Evolutionary conservation across 2,329 filamentous ascomycete species (phyloP).

Genomic region (Aureobasidium mangrovei): DNA sequence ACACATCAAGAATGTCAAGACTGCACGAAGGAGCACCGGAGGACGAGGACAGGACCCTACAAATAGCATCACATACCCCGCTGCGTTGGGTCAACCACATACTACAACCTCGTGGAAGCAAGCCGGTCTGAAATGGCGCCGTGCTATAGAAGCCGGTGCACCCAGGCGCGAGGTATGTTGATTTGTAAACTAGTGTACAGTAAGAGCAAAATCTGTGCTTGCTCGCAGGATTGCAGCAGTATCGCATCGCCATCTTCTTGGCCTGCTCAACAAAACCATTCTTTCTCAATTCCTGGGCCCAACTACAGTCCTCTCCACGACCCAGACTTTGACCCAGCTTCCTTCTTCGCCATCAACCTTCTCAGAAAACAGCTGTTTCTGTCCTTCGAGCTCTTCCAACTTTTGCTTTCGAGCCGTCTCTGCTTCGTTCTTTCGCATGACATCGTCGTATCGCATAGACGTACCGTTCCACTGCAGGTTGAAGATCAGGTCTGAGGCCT

Average conservation of each 20-base stretch:
- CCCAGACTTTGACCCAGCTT: neutral
- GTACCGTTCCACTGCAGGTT: neutral
- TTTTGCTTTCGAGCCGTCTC: neutral
- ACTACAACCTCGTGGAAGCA: too few species aligned
- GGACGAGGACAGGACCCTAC: neutral
- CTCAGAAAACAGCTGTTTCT: neutral
- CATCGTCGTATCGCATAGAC: neutral
- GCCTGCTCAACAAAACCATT: too few species aligned
- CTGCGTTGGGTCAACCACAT: too few species aligned
- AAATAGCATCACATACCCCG: too few species aligned
- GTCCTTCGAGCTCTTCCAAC: conserved; percentile 1
- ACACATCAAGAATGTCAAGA: too few species aligned
- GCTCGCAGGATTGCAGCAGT: too few species aligned
- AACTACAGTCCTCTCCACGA: neutral
- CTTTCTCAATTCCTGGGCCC: conserved; percentile 11
- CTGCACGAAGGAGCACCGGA: neutral
- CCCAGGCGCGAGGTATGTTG: too few species aligned
- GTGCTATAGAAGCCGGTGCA: too few species aligned
- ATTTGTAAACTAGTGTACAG: too few species aligned
- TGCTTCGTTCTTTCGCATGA: neutral
- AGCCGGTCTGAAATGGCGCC: too few species aligned
- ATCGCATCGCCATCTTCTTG: too few species aligned
- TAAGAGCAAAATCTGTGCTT: too few species aligned
- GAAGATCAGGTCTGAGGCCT: neutral
- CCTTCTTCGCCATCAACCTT: neutral